Percentiles rank a stretch among this genome's conserved stretches.
These are phyloP conservation scores for Leptographium wingfieldii DNA, from an alignment of 2,329 filamentous ascomycete species.

Conservation along the genomic window DNA sequence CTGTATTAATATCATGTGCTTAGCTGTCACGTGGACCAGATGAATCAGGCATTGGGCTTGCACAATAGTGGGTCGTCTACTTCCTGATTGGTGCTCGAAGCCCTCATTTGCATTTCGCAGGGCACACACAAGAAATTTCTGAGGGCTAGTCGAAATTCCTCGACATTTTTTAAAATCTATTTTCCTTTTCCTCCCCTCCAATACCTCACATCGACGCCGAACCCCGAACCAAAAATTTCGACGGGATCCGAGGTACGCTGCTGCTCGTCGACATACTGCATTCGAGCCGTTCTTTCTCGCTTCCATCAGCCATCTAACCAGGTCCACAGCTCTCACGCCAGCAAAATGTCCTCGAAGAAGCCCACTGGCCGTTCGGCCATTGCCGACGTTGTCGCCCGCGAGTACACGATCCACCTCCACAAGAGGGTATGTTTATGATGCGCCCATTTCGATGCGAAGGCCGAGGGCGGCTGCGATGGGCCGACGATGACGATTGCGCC, in stretches of 20 bases:
- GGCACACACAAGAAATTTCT: slow-evolving; percentile 10
- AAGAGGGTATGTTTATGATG: slow-evolving; percentile 70
- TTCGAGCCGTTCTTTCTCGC: background rate
- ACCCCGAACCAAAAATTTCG: slow-evolving; percentile 8
- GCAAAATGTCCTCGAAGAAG: slow-evolving; percentile 57
- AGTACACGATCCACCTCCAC: slow-evolving; percentile 99
- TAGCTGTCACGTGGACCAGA: background rate
- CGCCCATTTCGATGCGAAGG: background rate
- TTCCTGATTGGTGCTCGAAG: slow-evolving; percentile 5
- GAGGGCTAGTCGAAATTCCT: slow-evolving; percentile 6
- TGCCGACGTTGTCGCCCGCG: slow-evolving; percentile 95
- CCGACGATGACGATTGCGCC: background rate
- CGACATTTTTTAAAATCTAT: slow-evolving; percentile 7
- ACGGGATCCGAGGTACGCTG: slow-evolving; percentile 6
- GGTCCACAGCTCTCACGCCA: background rate
- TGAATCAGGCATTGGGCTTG: background rate
- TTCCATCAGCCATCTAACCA: slow-evolving; percentile 1
- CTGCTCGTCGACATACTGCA: background rate
- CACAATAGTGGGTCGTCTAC: background rate
- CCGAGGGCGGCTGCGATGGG: background rate
- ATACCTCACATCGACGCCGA: slow-evolving; percentile 9
- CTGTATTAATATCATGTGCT: background rate
- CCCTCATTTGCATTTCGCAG: slow-evolving; percentile 7
- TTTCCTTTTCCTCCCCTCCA: slow-evolving; percentile 5
- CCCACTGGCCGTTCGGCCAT: slow-evolving; percentile 76